Base-by-base conservation (phyloP, 169 alveolate genomes). In the Condylostoma magnum region DNA sequence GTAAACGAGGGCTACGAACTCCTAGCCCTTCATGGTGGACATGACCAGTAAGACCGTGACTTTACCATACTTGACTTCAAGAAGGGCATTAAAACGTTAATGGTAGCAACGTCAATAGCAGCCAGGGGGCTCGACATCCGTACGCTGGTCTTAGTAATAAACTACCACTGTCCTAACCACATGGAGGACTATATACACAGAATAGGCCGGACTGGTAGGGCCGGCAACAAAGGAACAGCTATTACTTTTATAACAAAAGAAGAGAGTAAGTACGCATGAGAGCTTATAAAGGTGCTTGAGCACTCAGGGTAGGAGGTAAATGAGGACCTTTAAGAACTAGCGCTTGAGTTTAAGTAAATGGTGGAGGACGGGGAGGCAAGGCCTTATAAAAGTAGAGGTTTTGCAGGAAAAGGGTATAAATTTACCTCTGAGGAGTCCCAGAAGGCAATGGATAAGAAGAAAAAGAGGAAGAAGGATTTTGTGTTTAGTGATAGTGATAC, bases 141-240 rank as follows among this genome's bases (percentile, higher is more conserved):
- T 55, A 79, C 92, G 55, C 90, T 97, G 44, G 96, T 95, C 3
- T 89, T 97, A n/a, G 99, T 98, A 0, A 87, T 98, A 37, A 98
- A 98, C 80, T 97, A 93, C 83, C 90, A 94, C 22, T 94, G 99
- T 31, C 99, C 99, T 0, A 98, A 97, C 80, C 99, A 98, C 73
- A 88, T 96, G 82, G 99, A 98, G 67, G 99, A 98, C 84, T 98
- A 98, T 81, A 98, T 98, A 20, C 99, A 98, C 89, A 83, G 99
- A 71, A 97, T 98, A 25, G 99, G 99, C 2, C 87, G 99, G 66
- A 98, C 99, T 0, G 99, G 99, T 1, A 76, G 99, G 41, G 99
- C 99, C 3, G 99, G 99, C 12, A 94, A 88, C 48, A 90, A 96
- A 37, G 99, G 99, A 12, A 95, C 96, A 8, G 96, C 99, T 2